These are phyloP conservation scores for Fonsecaea nubica DNA, from an alignment of 2,329 filamentous ascomycete genomes.

Conservation along the genomic window DNA sequence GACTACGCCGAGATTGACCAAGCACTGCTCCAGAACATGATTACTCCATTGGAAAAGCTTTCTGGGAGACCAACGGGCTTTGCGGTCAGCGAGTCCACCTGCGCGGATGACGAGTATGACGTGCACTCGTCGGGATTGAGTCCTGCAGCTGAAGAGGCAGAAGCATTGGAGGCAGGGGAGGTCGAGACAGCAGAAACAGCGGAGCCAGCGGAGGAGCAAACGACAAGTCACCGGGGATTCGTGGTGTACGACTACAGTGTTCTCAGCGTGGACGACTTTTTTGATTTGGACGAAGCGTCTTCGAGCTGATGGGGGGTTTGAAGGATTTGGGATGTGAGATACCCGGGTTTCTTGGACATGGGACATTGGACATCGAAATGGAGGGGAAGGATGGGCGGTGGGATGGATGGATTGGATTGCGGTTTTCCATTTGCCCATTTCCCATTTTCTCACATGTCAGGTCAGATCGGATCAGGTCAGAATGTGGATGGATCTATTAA, in stretches of 20 bases:
- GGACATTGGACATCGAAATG: neutral
- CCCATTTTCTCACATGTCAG: no score
- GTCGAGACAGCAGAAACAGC: no score
- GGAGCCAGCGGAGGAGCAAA: constrained; percentile 6
- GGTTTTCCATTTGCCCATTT: neutral
- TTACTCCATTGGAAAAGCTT: neutral
- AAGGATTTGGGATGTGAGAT: neutral
- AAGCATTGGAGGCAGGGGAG: neutral
- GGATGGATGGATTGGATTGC: neutral
- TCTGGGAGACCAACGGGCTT: neutral
- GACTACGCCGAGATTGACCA: constrained; percentile 16
- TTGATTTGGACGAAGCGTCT: constrained; percentile 34
- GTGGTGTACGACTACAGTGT: constrained; percentile 27
- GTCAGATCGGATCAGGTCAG: no score
- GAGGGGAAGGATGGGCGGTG: no score
- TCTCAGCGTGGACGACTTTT: constrained; percentile 34
- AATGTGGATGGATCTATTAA: no score
- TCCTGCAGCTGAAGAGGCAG: constrained; percentile 19
- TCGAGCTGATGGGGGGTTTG: neutral
- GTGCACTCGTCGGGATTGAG: constrained; percentile 34
- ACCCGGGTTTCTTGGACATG: neutral
- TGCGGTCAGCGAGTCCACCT: neutral
- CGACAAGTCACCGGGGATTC: constrained; percentile 20
- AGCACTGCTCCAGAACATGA: constrained; percentile 18
- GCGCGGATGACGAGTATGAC: constrained; percentile 15